Base-by-base conservation (phyloP, 108 stramenopile genomes). In the Nitzschia putrida region DNA sequence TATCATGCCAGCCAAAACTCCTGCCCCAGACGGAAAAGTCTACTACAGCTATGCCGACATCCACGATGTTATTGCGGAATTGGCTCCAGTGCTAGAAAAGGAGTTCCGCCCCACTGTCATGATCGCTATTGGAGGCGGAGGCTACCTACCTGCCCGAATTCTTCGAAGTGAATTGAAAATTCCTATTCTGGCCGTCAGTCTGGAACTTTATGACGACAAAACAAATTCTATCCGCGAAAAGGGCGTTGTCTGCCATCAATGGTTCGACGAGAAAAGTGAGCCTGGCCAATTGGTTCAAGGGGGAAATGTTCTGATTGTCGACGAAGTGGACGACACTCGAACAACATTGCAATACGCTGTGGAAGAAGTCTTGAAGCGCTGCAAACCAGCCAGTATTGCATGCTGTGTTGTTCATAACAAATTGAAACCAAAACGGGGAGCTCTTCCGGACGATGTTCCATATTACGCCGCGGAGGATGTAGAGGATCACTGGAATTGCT, bases 381-480 rank as follows among this genome's bases (percentile, higher is more conserved):
- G 69, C 34, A 7, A 21, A 11, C 81, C 81, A 0, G 14, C 60
- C 40, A 40, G 59, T 7, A 37, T 82, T 3, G 76, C 50, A 3
- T 68, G 74, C 23, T 61, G 55, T 44, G 81, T 82, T 20, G 77
- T 82, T 14, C 81, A 82, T 71, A 82, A 82, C 73, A 82, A 82
- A 65, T 24, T 23, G 40, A 82, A 82, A 50, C 43, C 24, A 21
- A 82, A 82, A 58, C 41, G 52, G 18, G 81, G 77, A 16, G 13
- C 58, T 11, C 38, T 82, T 3, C 77, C 81, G 8, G 56, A 64
- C 0, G 56, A 49, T 39, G 77, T 82, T n/a, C 20, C 47, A 9
- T 82, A 82, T 55, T 58, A 70, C 49, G 68, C 81, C 5, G 76
- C 72, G 0, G 73, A 67, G 16, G 66, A 78, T 8, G 81, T 82